These are phyloP conservation scores for Cynanchum wilfordii DNA, from an alignment of 257 asterid species.

Conservation along the genomic window DNA sequence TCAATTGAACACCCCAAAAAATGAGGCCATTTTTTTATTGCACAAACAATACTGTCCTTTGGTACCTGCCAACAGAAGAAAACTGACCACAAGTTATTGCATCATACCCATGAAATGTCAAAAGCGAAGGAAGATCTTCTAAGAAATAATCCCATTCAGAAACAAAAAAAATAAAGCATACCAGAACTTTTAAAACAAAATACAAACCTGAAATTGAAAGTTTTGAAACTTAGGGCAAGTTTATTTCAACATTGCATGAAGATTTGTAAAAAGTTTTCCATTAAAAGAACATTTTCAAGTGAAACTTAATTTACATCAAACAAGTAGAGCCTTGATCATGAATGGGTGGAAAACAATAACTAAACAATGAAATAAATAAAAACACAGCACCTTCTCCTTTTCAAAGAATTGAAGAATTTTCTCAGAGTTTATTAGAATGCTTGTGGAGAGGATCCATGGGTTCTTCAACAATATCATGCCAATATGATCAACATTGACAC, in stretches of 20 bases:
- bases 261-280: too few species aligned
- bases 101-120: neutral
- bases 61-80: constrained; percentile 56
- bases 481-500: constrained; percentile 34
- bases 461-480: constrained; percentile 74
- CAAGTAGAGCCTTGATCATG: neutral
- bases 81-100: neutral
- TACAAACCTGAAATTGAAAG: neutral
- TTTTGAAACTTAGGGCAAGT: neutral
- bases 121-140: constrained; percentile 9
- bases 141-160: constrained; percentile 1
- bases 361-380: neutral
- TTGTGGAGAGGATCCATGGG: constrained; percentile 87
- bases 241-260: too few species aligned
- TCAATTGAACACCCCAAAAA: constrained; percentile 70
- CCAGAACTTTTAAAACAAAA: neutral
- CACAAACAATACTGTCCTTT: constrained; percentile 38
- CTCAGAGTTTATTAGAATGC: constrained; percentile 59
- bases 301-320: too few species aligned
- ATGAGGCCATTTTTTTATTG: constrained; percentile 69
- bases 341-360: neutral
- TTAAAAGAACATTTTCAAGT: too few species aligned
- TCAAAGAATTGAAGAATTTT: constrained; percentile 52
- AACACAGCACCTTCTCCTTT: constrained; percentile 57
- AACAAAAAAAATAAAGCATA: neutral